These are phyloP conservation scores for Penicillium sp. DNA, from an alignment of 2,329 filamentous ascomycete species.

Conservation along the genomic window DNA sequence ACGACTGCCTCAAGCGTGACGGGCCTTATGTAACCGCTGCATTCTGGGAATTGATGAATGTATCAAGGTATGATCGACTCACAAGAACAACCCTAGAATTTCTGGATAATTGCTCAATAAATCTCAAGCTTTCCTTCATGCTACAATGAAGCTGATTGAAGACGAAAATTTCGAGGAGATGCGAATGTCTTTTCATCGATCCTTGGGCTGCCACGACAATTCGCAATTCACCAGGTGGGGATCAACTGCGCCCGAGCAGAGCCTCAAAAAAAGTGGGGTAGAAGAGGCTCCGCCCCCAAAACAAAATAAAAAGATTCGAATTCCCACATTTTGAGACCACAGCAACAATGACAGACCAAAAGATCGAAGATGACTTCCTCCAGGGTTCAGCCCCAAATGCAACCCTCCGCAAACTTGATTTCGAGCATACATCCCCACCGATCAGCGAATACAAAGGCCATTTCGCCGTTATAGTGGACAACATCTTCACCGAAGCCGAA, in stretches of 20 bases:
- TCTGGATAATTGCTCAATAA: neutral
- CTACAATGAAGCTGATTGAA: neutral
- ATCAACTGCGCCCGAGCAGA: neutral
- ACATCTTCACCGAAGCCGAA: conserved; percentile 55
- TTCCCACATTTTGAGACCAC: neutral
- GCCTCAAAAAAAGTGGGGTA: neutral
- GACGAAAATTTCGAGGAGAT: neutral
- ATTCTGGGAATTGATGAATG: neutral
- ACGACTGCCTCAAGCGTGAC: neutral
- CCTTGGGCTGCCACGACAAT: no score
- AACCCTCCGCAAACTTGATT: conserved; percentile 47
- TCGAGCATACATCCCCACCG: conserved; percentile 35
- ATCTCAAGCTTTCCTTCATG: no score
- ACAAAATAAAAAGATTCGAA: neutral
- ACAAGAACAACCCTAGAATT: neutral
- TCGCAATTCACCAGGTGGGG: no score
- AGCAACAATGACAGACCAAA: neutral
- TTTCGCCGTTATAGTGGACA: conserved; percentile 57
- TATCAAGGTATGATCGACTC: neutral
- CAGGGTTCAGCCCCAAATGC: conserved; percentile 36
- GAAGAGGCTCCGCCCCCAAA: neutral
- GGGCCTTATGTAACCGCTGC: neutral
- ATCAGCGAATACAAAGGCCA: conserved; percentile 47
- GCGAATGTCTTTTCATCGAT: no score
- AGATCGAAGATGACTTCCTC: conserved; percentile 23